Evolutionary conservation across 208 protist genomes (phyloP), one percentile per base, ranked within the genome.

Genomic region (Blechomonas ayalai): DNA sequence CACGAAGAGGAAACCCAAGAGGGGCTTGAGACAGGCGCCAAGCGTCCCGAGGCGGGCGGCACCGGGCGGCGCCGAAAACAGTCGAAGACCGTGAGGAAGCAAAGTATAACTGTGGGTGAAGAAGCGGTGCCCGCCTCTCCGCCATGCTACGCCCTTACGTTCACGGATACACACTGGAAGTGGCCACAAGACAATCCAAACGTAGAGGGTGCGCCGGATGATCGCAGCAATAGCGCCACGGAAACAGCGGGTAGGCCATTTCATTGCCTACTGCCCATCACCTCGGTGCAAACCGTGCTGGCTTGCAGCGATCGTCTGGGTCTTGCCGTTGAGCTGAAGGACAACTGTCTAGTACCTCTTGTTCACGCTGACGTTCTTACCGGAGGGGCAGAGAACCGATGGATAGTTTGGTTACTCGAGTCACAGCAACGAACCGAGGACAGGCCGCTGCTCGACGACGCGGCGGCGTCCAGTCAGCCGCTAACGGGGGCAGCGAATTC

Each of bases 151-250:
- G 43, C 26, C 40, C 46, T 91, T 23, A 51, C 38, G 15, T 78
- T 83, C 44, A 81, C 78, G 8, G 25, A 40, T 2, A 68, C 68
- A 12, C 75, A 91, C 44, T 69, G 74, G 57, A 72, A 74, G 28
- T 91, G 82, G 78, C 52, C 34, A 4, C 82, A 85, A 75, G 42
- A 64, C 16, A 60, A 64, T 35, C 59, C 52, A 1, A 63, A 56
- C 26, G 41, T 9, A 24, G 25, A 63, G 10, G 40, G 22, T 31
- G 12, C 45, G 25, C n/a, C 18, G 26, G 29, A 43, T 20, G 25
- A 35, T 19, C 33, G n/a, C 28, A 8, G 3, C 9, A 15, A 56
- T 3, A 50, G n/a, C 34, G 19, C 3, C 43, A 12, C 6, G 9
- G 18, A 15, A 7, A 7, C 18, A 23, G 23, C 29, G 43, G 8